A percentile compares a stretch with the other conserved stretches of the same genome.
These are phyloP conservation scores for Linnemannia zychae DNA, from an alignment of 192 early-diverging fungal species.

Conservation along the genomic window DNA sequence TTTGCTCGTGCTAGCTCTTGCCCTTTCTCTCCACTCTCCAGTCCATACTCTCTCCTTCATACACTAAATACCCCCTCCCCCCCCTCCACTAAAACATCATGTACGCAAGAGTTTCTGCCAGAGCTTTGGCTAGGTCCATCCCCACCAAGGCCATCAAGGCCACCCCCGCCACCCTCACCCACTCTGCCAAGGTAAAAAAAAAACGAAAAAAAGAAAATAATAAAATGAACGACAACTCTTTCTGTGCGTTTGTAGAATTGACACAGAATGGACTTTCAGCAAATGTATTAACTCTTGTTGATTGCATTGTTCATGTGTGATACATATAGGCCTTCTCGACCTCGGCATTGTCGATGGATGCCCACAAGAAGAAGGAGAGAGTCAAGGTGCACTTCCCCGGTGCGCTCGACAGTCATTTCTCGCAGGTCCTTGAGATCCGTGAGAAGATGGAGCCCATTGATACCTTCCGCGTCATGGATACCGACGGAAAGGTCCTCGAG, in stretches of 20 bases:
- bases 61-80: not conserved
- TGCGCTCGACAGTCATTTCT: conserved; percentile 72
- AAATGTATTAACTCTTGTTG: not conserved
- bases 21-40: not conserved
- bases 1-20: no score
- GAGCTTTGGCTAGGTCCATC: conserved; percentile 36
- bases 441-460: conserved; percentile 79
- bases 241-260: no score
- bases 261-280: no score
- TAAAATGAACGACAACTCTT: not conserved
- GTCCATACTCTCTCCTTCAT: no score
- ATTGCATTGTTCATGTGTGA: not conserved
- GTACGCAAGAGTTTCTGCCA: conserved; percentile 49
- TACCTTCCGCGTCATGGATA: conserved; percentile 96
- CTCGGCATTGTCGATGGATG: conserved; percentile 32
- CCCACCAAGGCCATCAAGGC: conserved; percentile 29
- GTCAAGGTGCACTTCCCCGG: conserved; percentile 79
- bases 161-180: conserved; percentile 30
- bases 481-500: conserved; percentile 82
- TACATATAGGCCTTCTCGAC: conserved; percentile 33
- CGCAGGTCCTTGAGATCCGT: conserved; percentile 73
- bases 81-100: conserved; percentile 12
- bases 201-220: not conserved
- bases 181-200: conserved; percentile 36
- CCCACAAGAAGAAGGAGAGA: conserved; percentile 49